Evolutionary conservation across 495 filamentous ascomycete genomes (phyloP), one percentile per base, ranked within the genome.

Genomic region (Penicillium silybi): DNA sequence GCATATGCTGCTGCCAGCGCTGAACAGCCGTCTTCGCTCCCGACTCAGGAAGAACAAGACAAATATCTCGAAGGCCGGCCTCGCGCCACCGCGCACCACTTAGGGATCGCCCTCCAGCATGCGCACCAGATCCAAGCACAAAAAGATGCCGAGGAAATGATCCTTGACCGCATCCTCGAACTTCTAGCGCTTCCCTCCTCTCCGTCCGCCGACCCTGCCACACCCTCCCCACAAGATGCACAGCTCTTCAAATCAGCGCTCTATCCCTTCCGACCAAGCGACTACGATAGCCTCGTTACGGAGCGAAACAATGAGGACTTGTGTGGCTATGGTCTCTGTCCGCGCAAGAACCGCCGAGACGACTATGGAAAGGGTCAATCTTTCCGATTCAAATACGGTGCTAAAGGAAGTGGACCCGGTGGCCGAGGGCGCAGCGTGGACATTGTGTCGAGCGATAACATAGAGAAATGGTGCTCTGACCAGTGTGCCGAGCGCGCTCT

Each of bases 401-500:
- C 67, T 2, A 75, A 72, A 52, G 74, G 81, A 20, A 76, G 75
- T 53, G 80, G 77, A 54, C 67, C 80, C 45, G 74, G 67, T 58
- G 75, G 77, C 18, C 68, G 70, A 4, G 71, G 77, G 39, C 62
- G 71, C 32, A 71, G 78, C 46, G 71, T 81, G 66, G 77, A 79
- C 19, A 80, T 86, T 37, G 81, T 86, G 10, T 75, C 79, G n/a
- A 78, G 73, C 8, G 80, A 82, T 46, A 80, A 85, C 58, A 58
- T 92, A 9, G 90, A 95, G 68, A 85, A 86, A 62, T 98, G 95
- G 89, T 98, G 93, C 64, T 87, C 84, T 1, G 80, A 87, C 40
- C 74, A 73, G 16, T 98, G 93, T 75, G 87, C 85, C 1, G 78
- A 83, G 56, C 77, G 86, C 34, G 90, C 88, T 16, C 71, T 95